Percentiles rank a stretch among this genome's conserved stretches.
Conservation (phyloP, 2,329 filamentous ascomycete species). For the Cryphonectria radicalis region DNA sequence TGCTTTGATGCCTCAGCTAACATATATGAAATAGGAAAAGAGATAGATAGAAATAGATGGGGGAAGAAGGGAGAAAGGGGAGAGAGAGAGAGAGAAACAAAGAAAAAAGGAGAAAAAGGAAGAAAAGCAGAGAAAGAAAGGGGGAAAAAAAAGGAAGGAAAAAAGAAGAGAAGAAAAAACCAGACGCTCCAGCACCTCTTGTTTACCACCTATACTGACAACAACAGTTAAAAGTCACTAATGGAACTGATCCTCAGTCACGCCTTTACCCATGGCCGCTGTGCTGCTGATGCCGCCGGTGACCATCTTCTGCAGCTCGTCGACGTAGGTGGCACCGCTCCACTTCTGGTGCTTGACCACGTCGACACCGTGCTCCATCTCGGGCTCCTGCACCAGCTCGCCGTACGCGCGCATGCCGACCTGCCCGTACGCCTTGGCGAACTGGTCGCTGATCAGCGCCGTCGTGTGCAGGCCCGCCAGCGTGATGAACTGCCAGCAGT, state of each 20-base stretch:
- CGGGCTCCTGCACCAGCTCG: slow-evolving; percentile 95
- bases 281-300: slow-evolving; percentile 90
- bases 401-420: slow-evolving; percentile 96
- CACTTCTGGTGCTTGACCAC: slow-evolving; percentile 99
- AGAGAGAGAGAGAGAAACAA: background rate
- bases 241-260: slow-evolving; percentile 97
- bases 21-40: background rate
- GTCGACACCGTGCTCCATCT: slow-evolving; percentile 88
- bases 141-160: background rate
- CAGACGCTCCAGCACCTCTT: background rate
- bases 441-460: slow-evolving; percentile 87
- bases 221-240: slow-evolving; percentile 29
- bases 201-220: background rate
- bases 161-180: background rate
- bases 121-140: background rate
- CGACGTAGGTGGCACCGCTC: slow-evolving; percentile 92
- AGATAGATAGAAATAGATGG: background rate
- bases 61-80: background rate
- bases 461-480: slow-evolving; percentile 95
- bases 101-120: background rate
- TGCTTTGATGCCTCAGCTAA: background rate
- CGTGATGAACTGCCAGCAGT: slow-evolving; percentile 99
- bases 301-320: slow-evolving; percentile 96
- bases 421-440: slow-evolving; percentile 79
- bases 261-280: slow-evolving; percentile 94